Base-by-base conservation (phyloP, 495 filamentous ascomycete genomes). In the Tuber microsphaerosporum region DNA sequence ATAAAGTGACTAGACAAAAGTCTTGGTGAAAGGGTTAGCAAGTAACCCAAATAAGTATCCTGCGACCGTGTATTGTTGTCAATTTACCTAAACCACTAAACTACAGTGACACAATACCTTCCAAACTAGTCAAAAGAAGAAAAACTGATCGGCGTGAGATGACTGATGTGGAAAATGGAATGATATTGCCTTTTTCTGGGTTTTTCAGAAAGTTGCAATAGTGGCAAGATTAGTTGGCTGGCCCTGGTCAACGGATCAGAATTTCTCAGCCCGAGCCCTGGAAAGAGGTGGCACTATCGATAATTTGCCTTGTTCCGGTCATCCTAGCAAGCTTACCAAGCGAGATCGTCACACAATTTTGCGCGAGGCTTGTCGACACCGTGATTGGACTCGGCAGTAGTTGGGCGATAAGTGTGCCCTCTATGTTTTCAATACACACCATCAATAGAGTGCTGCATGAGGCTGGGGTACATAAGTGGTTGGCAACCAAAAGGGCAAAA, bases 121-220 rank as follows among this genome's bases (percentile, higher is more conserved):
- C n/a, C n/a, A n/a, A n/a, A n/a, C n/a, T n/a, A n/a, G n/a, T n/a
- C n/a, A n/a, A n/a, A n/a, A n/a, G n/a, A n/a, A n/a, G n/a, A n/a
- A n/a, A n/a, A n/a, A n/a, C n/a, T n/a, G n/a, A n/a, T n/a, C n/a
- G n/a, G n/a, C n/a, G n/a, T n/a, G n/a, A n/a, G n/a, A n/a, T n/a
- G n/a, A n/a, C n/a, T n/a, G n/a, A n/a, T n/a, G n/a, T 51, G 41
- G 44, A 72, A 26, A 72, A 45, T 17, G 45, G 39, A 16, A 72
- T 75, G 69, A 72, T 72, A 48, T 72, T 34, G 44, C 20, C 34
- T 72, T 72, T 26, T 72, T 72, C 39, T 72, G 43, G 71, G 19
- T 42, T 0, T 72, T 48, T 26, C 42, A 48, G 10, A 19, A n/a
- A 9, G 51, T 72, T 26, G 7, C 41, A 17, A 8, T 72, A 14